Conservation (phyloP, 441 rosid species). For the Pelargonium cotyledonis region DNA sequence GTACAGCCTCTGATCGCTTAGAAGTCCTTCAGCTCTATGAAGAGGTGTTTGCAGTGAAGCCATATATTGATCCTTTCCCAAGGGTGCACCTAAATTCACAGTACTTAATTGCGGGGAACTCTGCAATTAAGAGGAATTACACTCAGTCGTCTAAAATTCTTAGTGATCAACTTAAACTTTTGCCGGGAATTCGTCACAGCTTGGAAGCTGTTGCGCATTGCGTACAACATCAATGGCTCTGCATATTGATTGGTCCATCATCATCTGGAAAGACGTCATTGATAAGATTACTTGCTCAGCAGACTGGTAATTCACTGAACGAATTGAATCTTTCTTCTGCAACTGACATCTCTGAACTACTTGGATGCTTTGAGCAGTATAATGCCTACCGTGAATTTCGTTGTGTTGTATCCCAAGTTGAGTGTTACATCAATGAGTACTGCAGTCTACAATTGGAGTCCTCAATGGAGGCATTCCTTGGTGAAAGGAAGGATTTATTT, state of each 20-base stretch:
- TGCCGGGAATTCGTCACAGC: constrained; percentile 72
- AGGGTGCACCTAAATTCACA: constrained; percentile 62
- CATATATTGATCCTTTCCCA: constrained; percentile 71
- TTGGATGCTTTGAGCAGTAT: constrained; percentile 98
- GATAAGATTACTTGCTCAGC: constrained; percentile 76
- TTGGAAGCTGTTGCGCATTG: constrained; percentile 89
- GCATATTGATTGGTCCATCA: constrained; percentile 86
- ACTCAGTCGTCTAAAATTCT: constrained; percentile 33
- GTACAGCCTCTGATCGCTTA: constrained; percentile 75
- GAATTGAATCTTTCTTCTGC: constrained; percentile 89
- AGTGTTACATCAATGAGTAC: constrained; percentile 59
- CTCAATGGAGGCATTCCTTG: constrained; percentile 32
- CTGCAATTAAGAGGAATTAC: constrained; percentile 57
- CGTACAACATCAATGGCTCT: constrained; percentile 73
- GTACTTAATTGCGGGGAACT: constrained; percentile 61
- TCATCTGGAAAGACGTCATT: constrained; percentile 95
- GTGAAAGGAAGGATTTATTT: constrained; percentile 40
- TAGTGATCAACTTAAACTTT: constrained; percentile 48
- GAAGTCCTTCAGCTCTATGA: constrained; percentile 69
- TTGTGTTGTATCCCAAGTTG: constrained; percentile 51
- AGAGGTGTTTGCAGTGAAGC: constrained; percentile 59
- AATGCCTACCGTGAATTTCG: constrained; percentile 70
- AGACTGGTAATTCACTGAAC: constrained; percentile 69
- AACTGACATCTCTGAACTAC: constrained; percentile 91
- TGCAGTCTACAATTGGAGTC: constrained; percentile 48